These are phyloP conservation scores for Circinella umbellata DNA, from an alignment of 371 early-diverging fungal species.

Conservation along the genomic window DNA sequence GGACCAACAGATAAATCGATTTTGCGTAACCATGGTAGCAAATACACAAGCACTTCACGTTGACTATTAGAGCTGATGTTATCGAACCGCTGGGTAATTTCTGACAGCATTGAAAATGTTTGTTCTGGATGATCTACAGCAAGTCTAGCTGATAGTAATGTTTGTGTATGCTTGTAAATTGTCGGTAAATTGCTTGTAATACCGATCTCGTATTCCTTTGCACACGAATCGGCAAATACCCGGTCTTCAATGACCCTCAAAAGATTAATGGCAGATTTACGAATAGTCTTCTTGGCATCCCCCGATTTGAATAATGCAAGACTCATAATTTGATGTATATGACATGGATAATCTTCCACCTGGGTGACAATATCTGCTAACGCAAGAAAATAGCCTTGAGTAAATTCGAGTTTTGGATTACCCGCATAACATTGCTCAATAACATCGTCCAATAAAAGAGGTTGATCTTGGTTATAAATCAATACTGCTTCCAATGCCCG, in stretches of 20 bases:
- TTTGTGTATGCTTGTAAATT: constrained; percentile 84
- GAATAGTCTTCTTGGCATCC: constrained; percentile 72
- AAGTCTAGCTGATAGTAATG: constrained; percentile 68
- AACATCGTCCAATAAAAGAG: constrained; percentile 66
- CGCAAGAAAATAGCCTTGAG: constrained; percentile 79
- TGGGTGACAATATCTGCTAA: constrained; percentile 69
- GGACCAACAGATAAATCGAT: constrained; percentile 65
- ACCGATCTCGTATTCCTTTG: constrained; percentile 72
- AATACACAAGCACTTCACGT: constrained; percentile 74
- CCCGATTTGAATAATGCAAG: constrained; percentile 85
- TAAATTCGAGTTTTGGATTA: constrained; percentile 61
- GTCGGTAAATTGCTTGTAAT: constrained; percentile 80
- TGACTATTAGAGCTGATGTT: constrained; percentile 63
- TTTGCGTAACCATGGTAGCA: constrained; percentile 89
- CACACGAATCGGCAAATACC: constrained; percentile 66
- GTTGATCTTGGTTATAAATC: constrained; percentile 70
- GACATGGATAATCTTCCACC: constrained; percentile 62
- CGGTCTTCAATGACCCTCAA: constrained; percentile 76
- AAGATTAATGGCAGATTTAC: constrained; percentile 81
- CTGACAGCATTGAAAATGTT: constrained; percentile 78
- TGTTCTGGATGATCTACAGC: constrained; percentile 71
- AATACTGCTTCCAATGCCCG: constrained; percentile 70
- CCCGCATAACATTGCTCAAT: constrained; percentile 80
- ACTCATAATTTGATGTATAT: constrained; percentile 71
- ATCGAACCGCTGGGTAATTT: constrained; percentile 80